A percentile compares a stretch with the other conserved stretches of the same genome.
phyloP scores from a whole-genome alignment of 768 basidiomycete genomes.

The Ramaria rubella region DNA sequence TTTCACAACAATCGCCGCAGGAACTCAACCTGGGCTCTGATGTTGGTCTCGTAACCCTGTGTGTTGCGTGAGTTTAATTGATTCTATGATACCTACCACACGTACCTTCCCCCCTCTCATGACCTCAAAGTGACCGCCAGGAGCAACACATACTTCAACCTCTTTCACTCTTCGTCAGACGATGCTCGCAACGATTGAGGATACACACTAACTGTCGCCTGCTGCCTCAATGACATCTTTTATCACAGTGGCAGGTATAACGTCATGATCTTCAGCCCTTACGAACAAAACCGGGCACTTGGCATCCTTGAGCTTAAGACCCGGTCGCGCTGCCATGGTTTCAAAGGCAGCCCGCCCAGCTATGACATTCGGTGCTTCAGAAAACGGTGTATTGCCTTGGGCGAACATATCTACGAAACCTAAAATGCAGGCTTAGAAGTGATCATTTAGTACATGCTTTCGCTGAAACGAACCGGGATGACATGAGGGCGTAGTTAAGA shows the following conservation, averaged over 20 bases:
- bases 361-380: conserved; percentile 16
- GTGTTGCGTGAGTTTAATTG: background rate
- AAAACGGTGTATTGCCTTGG: conserved; percentile 15
- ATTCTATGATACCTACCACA: background rate
- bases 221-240: conserved; percentile 14
- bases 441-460: background rate
- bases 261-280: conserved; percentile 18
- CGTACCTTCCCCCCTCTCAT: conserved; percentile 23
- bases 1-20: background rate
- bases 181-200: background rate
- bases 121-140: conserved; percentile 23
- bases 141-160: conserved; percentile 16
- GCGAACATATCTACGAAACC: conserved; percentile 12
- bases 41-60: background rate
- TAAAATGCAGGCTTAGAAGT: background rate
- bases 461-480: background rate
- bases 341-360: conserved; percentile 15
- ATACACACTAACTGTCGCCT: conserved; percentile 14
- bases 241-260: conserved; percentile 15
- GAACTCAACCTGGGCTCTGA: background rate
- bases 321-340: conserved; percentile 16
- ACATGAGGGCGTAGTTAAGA: background rate
- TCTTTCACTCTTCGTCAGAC: conserved; percentile 9
- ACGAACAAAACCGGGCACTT: conserved; percentile 19
- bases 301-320: conserved; percentile 15